Percentiles rank a stretch among this genome's conserved stretches.
Conservation (phyloP, 2,329 filamentous ascomycete species). For the Tolypocladium pustulatum region DNA sequence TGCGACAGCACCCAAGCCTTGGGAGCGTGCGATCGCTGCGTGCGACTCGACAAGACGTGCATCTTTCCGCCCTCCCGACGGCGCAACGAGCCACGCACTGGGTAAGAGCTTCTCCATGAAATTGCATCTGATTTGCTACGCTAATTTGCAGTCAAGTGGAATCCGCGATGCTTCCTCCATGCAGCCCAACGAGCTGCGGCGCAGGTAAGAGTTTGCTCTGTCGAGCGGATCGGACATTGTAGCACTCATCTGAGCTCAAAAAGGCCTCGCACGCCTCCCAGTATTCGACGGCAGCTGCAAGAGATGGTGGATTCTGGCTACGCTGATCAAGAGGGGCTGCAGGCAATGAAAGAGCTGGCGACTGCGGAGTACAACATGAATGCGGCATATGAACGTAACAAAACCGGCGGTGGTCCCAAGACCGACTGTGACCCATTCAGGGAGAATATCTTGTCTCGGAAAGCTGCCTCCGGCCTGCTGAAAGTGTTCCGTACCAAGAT, state of each 20-base stretch:
- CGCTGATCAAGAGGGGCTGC: background rate
- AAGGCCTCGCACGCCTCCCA: background rate
- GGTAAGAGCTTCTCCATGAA: background rate
- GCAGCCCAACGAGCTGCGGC: too few species aligned
- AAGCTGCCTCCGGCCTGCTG: background rate
- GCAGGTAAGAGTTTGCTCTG: too few species aligned
- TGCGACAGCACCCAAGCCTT: background rate
- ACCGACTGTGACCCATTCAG: too few species aligned
- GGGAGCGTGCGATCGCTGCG: background rate
- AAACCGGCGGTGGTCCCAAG: too few species aligned
- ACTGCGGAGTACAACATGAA: background rate
- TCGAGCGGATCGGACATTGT: too few species aligned
- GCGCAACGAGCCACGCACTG: background rate
- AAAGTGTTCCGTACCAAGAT: background rate
- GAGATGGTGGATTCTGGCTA: too few species aligned
- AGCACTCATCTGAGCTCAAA: background rate
- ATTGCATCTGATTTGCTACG: too few species aligned
- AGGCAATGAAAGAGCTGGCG: background rate
- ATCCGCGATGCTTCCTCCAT: too few species aligned
- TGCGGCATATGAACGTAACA: too few species aligned
- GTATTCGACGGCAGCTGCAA: too few species aligned
- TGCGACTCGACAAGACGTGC: background rate
- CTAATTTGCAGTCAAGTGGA: too few species aligned
- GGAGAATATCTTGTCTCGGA: background rate
- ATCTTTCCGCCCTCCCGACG: background rate